phyloP scores from a whole-genome alignment of 768 basidiomycete genomes.

The Mycena epipterygia region DNA sequence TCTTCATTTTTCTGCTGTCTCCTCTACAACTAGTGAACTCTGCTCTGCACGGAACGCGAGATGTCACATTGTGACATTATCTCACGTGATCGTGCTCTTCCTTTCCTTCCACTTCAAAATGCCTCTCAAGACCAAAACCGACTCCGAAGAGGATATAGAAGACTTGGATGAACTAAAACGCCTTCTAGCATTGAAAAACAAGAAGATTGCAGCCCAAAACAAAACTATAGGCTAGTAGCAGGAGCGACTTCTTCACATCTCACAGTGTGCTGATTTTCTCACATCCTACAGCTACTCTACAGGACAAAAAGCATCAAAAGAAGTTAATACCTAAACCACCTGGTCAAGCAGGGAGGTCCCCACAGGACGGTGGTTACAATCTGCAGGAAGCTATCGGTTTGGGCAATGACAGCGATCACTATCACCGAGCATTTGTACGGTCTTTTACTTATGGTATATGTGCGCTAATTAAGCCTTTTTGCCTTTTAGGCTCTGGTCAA shows the following conservation, averaged over 20 bases:
- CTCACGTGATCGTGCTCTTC: not conserved
- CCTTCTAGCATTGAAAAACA: not conserved
- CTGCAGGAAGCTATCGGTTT: not conserved
- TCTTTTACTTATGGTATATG: not conserved
- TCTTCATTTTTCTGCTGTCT: no score
- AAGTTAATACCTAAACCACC: not conserved
- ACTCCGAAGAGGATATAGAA: not conserved
- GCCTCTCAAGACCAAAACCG: not conserved
- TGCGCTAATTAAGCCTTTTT: not conserved
- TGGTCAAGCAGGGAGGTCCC: not conserved
- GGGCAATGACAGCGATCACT: not conserved
- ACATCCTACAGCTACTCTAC: not conserved
- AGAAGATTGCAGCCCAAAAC: not conserved
- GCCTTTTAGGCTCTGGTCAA: not conserved
- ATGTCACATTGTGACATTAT: not conserved
- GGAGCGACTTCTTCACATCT: not conserved
- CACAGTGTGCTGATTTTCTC: not conserved
- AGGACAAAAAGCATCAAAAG: not conserved
- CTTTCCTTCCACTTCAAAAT: not conserved
- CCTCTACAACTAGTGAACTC: not conserved
- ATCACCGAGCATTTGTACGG: not conserved
- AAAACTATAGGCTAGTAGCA: no score
- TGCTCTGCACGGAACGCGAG: not conserved
- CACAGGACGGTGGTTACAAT: not conserved
- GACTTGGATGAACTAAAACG: not conserved